Conservation (phyloP, 2,329 filamentous ascomycete species). For the Penicillium decumbens region DNA sequence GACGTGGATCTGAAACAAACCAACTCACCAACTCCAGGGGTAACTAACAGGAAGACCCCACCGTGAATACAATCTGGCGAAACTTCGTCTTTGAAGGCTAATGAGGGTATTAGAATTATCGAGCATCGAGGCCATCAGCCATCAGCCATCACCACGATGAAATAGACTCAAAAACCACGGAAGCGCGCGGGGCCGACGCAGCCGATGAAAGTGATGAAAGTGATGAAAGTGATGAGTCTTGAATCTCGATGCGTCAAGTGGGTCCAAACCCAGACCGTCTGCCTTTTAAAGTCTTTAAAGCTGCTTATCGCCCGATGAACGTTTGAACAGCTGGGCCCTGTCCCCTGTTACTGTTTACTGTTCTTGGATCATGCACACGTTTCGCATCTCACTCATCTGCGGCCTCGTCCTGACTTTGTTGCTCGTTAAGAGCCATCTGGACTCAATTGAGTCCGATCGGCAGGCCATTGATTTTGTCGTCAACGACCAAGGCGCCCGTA, state of each 20-base stretch:
- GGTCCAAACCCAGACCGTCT: neutral
- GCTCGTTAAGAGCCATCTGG: slow-evolving; percentile 18
- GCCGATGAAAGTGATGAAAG: neutral
- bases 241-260: neutral
- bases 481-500: slow-evolving; percentile 10
- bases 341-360: neutral
- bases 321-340: neutral
- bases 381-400: slow-evolving; percentile 14
- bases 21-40: neutral
- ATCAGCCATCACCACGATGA: neutral
- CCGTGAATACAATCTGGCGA: neutral
- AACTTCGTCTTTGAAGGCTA: neutral
- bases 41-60: slow-evolving; percentile 8
- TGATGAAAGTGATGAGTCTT: slow-evolving; percentile 5
- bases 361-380: slow-evolving; percentile 14
- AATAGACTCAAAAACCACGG: neutral
- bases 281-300: slow-evolving; percentile 3
- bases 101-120: neutral
- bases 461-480: slow-evolving; percentile 3
- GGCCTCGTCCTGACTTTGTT: slow-evolving; percentile 18
- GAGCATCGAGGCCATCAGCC: neutral
- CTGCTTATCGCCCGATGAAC: neutral
- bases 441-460: slow-evolving; percentile 15
- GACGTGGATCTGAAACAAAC: slow-evolving; percentile 4
- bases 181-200: neutral